phyloP scores from a whole-genome alignment of 768 basidiomycete genomes.

The Rhodocollybia butyracea region DNA sequence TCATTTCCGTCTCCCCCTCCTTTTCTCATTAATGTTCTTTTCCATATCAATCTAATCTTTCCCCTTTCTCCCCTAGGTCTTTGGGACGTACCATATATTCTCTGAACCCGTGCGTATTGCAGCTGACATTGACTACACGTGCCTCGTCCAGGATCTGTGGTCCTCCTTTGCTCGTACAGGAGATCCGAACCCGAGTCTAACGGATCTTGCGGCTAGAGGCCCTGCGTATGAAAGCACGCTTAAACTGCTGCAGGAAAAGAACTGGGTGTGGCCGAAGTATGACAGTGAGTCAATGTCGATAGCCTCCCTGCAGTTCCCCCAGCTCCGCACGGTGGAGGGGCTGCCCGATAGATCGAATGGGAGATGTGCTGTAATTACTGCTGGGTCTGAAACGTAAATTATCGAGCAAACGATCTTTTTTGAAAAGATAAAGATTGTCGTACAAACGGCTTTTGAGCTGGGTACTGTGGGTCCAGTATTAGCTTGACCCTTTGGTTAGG shows the following conservation, averaged over 20 bases:
- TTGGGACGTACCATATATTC: slow-evolving; percentile 18
- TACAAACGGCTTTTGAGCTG: no score
- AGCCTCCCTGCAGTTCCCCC: slow-evolving; percentile 2
- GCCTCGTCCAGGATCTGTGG: slow-evolving; percentile 8
- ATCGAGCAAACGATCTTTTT: no score
- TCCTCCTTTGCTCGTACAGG: neutral
- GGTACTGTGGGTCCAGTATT: neutral
- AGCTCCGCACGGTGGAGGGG: neutral
- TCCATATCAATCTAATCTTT: neutral
- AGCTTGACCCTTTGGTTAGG: neutral
- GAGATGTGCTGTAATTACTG: slow-evolving; percentile 4
- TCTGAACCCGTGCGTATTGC: slow-evolving; percentile 13
- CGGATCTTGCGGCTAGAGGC: neutral
- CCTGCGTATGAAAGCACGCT: slow-evolving; percentile 3
- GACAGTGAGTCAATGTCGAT: neutral
- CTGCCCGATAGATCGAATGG: slow-evolving; percentile 2
- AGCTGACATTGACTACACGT: slow-evolving; percentile 11
- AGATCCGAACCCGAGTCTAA: neutral
- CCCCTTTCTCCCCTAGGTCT: slow-evolving; percentile 8
- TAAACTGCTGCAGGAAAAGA: neutral
- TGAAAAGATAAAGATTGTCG: no score
- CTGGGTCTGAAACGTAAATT: neutral
- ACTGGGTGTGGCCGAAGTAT: slow-evolving; percentile 4
- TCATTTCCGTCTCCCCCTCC: neutral
- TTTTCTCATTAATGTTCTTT: neutral